phyloP scores from a whole-genome alignment of 345 rosid species.

The Gossypium ekmanianum region DNA sequence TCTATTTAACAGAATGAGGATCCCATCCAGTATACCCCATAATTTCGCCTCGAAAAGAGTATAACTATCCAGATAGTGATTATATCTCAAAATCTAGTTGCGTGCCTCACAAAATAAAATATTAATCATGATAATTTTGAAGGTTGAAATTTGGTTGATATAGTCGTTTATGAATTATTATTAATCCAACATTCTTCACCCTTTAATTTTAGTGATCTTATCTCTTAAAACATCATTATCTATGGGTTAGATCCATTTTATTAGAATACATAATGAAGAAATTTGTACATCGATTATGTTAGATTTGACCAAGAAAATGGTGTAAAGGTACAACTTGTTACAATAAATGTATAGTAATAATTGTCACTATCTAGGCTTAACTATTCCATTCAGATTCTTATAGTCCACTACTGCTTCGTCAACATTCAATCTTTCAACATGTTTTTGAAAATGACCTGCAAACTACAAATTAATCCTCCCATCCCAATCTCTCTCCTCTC shows the following conservation, averaged over 20 bases:
- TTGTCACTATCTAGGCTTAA: not conserved
- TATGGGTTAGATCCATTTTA: not conserved
- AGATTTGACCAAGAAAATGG: not conserved
- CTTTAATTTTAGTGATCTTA: not conserved
- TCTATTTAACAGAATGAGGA: no score
- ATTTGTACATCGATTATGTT: not conserved
- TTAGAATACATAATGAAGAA: not conserved
- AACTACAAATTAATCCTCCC: not conserved
- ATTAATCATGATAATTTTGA: no score
- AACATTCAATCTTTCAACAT: not conserved
- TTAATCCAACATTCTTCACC: not conserved
- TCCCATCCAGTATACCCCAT: rapidly evolving
- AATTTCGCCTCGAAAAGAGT: no score
- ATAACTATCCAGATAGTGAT: no score
- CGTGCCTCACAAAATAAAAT: no score
- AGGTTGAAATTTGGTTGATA: not conserved
- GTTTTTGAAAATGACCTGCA: not conserved
- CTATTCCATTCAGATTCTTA: not conserved
- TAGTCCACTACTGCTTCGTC: not conserved
- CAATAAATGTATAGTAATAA: not conserved
- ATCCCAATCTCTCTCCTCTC: no score
- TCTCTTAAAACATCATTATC: not conserved
- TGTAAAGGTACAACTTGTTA: not conserved
- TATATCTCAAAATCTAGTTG: no score
- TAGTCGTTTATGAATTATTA: not conserved